Conservation (phyloP, 805 yeast genomes). For the Limtongia smithiae region DNA sequence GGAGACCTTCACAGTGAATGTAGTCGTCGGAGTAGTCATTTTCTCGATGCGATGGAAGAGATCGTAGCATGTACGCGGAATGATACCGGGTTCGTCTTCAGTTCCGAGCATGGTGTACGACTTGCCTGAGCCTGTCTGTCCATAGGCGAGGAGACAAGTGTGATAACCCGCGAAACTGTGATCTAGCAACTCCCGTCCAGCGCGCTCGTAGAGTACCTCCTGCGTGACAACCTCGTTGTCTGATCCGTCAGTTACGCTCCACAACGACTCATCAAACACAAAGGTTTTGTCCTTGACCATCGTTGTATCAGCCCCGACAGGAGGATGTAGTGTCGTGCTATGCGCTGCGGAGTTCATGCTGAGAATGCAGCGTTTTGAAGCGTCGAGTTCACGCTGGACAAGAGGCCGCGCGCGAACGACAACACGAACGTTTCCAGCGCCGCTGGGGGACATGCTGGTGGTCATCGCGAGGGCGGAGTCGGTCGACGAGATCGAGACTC, state of each 20-base stretch:
- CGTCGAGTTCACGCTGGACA: constrained; percentile 18
- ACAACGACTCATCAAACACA: constrained; percentile 49
- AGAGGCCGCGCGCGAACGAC: constrained; percentile 30
- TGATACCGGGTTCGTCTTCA: constrained; percentile 51
- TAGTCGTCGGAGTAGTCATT: constrained; percentile 38
- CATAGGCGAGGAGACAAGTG: constrained; percentile 55
- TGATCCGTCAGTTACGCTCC: constrained; percentile 42
- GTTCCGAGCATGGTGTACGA: constrained; percentile 52
- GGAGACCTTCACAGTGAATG: constrained; percentile 42
- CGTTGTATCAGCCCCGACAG: constrained; percentile 22
- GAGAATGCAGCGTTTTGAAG: constrained; percentile 14
- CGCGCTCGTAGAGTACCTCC: constrained; percentile 42
- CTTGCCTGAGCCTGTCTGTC: constrained; percentile 41
- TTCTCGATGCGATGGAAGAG: constrained; percentile 43
- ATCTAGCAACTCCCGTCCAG: constrained; percentile 51
- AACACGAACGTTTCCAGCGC: constrained; percentile 26
- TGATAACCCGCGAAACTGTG: constrained; percentile 57
- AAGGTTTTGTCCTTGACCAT: constrained; percentile 34
- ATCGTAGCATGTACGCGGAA: constrained; percentile 51
- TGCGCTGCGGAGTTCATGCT: constrained; percentile 14
- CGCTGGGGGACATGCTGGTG: too few species aligned
- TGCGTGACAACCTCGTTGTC: constrained; percentile 45
- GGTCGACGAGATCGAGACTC: too few species aligned
- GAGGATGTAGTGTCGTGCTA: constrained; percentile 18
- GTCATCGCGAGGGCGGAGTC: too few species aligned